Base-by-base conservation (phyloP, 805 yeast species). In the Suhomyces xylopsoci region DNA sequence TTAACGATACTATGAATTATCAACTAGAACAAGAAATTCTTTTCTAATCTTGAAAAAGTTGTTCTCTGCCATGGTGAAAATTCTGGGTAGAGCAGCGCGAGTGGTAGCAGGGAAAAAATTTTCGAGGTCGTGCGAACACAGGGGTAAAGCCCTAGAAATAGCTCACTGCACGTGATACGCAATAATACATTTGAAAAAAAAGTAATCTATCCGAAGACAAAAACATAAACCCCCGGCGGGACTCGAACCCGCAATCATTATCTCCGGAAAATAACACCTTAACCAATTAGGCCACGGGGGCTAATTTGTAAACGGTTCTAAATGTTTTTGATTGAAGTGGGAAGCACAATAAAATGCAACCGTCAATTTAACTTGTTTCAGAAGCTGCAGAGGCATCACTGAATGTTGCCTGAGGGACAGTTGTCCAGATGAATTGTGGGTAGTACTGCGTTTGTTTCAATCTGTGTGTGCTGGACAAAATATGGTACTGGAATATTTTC, bases 201-300 rank as follows among this genome's bases (percentile, higher is more conserved):
- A 15, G 1, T 3, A n/a, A 1, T 14, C 3, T 2, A 7, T n/a
- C n/a, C n/a, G n/a, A n/a, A 19, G 4, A 4, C 15, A 34, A 34
- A 56, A 58, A 55, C 55, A 32, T n/a, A 45, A 77, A 75, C 82
- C 83, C 85, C 78, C 76, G 84, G 85, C 84, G 85, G 86, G 87
- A 82, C 83, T 82, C 86, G 87, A 82, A 82, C 87, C 84, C 87
- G 83, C 86, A 81, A 82, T 82, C 87, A 74, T 77, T 73, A 76
- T 77, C 81, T 72, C 86, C 87, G 87, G 87, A 82, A 75, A 80
- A 80, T 80, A 77, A 81, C 80, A 82, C 85, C 85, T 80, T 82
- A 80, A 82, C 86, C 87, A 81, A 73, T 81, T 82, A 81, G 85
- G 85, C 87, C 85, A 82, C 84, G 75, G 77, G 84, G 82, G 83